Evolutionary conservation across 2,329 filamentous ascomycete genomes (phyloP), one percentile per base, ranked within the genome.

Genomic region (Neonectria coccinea): DNA sequence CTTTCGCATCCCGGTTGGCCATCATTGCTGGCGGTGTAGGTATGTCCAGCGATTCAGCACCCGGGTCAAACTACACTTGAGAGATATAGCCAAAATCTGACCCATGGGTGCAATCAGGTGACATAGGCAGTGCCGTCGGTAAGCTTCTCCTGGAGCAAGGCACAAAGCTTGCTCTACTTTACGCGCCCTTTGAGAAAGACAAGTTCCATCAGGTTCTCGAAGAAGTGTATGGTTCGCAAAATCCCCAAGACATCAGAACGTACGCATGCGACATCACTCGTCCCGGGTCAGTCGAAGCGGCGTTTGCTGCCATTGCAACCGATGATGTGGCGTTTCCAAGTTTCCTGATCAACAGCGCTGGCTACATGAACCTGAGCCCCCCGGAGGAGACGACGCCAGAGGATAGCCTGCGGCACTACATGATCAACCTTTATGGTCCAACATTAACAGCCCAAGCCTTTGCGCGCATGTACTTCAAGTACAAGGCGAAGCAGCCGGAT

Each of bases 11-110:
- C 33, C 56, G 56, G n/a, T 36, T 59, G 48, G 39, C 29, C 3
- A 59, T 59, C 11, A 59, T 59, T 59, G 16, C 48, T 39, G 56
- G 56, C 20, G 56, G 56, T 10, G 53, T 59, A 16, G 56, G 56
- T 59, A 45, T 12, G 47, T 53, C 1, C 7, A 6, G 27, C 47
- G 5, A 12, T 25, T 20, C 27, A 31, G 9, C 6, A n/a, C 14
- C 16, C 16, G 6, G 36, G 4, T 31, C 47, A 50, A 31, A 31
- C 16, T 3, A 4, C 18, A 5, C 12, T 6, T 14, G 25, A 12
- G 16, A 16, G 36, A 3, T 6, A 36, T 50, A 8, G 44, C n/a
- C 20, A 14, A 10, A 48, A 4, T 48, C 39, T 59, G 36, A 59
- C 18, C 20, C 12, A 31, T 8, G 5, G 10, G 4, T 33, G 16